Evolutionary conservation across 495 filamentous ascomycete genomes (phyloP).

Genomic region (Penicillium chermesinum): DNA sequence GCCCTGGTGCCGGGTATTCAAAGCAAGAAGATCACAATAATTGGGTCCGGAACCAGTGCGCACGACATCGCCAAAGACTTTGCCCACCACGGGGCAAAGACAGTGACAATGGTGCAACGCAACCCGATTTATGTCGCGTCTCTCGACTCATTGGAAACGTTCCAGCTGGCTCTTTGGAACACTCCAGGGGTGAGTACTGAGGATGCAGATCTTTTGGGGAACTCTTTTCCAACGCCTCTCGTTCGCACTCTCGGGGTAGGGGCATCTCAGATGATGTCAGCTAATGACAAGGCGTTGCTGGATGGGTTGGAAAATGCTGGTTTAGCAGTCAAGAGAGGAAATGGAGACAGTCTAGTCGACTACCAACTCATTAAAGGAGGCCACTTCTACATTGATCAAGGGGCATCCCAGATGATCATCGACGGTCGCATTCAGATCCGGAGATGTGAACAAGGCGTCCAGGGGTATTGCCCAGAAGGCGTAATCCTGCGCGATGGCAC

Average conservation of each 20-base stretch:
- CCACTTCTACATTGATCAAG: slow-evolving; percentile 4
- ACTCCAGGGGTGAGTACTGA: slow-evolving; percentile 4
- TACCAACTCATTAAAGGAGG: background rate
- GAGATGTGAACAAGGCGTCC: slow-evolving; percentile 4
- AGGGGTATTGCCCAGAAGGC: background rate
- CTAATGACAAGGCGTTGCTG: background rate
- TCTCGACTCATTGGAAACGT: background rate
- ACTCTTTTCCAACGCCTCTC: slow-evolving; percentile 2
- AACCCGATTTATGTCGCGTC: background rate
- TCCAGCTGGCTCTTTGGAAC: background rate
- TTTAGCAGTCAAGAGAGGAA: background rate
- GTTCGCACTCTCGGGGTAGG: slow-evolving; percentile 1
- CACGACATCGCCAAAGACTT: slow-evolving; percentile 5
- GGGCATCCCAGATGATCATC: slow-evolving; percentile 4
- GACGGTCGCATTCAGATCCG: slow-evolving; percentile 3
- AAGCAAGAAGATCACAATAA: slow-evolving; percentile 3
- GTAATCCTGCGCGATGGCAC: background rate
- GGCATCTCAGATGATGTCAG: slow-evolving; percentile 1
- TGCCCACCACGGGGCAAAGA: background rate
- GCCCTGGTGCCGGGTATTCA: background rate
- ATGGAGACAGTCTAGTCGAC: background rate
- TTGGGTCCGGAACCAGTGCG: slow-evolving; percentile 1
- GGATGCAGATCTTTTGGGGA: slow-evolving; percentile 2
- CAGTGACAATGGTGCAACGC: slow-evolving; percentile 2
- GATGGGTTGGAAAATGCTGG: slow-evolving; percentile 3